phyloP scores from a whole-genome alignment of 2,329 filamentous ascomycete species.

The Eurotiales sp. region DNA sequence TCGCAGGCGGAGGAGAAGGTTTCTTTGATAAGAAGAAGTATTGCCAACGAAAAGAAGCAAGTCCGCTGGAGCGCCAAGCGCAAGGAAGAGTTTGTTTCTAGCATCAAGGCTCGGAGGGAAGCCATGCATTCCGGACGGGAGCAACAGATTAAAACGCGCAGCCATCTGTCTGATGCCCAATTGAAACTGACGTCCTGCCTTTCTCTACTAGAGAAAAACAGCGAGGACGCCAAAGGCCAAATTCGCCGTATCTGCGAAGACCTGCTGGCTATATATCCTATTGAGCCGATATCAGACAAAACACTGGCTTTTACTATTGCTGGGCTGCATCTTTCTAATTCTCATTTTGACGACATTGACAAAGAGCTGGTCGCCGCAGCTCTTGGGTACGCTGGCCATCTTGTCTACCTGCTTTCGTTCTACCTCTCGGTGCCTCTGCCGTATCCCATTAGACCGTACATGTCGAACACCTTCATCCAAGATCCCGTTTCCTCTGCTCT shows the following conservation, averaged over 20 bases:
- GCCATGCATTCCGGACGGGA: conserved; percentile 64
- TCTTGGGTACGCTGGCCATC: conserved; percentile 72
- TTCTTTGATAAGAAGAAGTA: conserved; percentile 44
- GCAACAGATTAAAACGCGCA: conserved; percentile 55
- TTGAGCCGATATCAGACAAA: conserved; percentile 61
- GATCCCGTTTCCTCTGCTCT: conserved; percentile 63
- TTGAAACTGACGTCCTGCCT: conserved; percentile 57
- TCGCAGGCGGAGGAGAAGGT: conserved; percentile 39
- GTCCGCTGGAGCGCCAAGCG: conserved; percentile 60
- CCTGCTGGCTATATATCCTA: conserved; percentile 72
- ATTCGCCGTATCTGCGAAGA: conserved; percentile 84
- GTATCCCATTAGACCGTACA: conserved; percentile 70
- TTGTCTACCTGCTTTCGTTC: conserved; percentile 72
- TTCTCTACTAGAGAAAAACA: conserved; percentile 52
- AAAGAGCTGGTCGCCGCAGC: conserved; percentile 73
- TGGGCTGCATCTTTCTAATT: conserved; percentile 73
- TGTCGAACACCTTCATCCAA: conserved; percentile 70
- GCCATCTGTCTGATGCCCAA: conserved; percentile 60
- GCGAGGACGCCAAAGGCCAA: conserved; percentile 73
- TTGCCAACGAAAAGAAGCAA: conserved; percentile 62
- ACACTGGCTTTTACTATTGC: conserved; percentile 82
- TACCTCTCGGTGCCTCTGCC: conserved; percentile 77
- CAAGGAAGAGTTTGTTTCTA: conserved; percentile 64
- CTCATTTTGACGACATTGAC: conserved; percentile 64
- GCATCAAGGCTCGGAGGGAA: conserved; percentile 60